Evolutionary conservation across 176 grass and related monocot genomes (phyloP).

Genomic region (Raddia distichophylla): DNA sequence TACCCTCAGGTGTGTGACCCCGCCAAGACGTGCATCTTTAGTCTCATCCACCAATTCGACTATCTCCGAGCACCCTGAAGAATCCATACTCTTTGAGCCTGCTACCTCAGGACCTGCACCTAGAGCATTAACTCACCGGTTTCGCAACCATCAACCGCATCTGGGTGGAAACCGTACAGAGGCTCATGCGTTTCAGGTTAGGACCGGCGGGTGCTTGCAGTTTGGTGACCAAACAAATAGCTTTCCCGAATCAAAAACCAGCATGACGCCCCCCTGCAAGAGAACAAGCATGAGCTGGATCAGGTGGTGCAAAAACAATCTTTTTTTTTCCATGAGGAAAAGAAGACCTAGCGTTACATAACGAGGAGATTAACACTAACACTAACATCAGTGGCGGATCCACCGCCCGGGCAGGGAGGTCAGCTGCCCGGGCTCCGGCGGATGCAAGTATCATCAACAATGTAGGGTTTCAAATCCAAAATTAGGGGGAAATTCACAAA

Average conservation of each 20-base stretch:
- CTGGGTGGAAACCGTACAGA: slow-evolving; percentile 13
- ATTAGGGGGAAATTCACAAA: too few relatives aligned
- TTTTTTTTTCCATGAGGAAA: neutral
- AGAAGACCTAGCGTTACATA: neutral
- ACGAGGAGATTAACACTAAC: neutral
- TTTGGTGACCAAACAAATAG: slow-evolving; percentile 17
- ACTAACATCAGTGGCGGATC: too few relatives aligned
- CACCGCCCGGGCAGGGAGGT: too few relatives aligned
- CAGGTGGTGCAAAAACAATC: neutral
- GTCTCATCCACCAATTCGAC: slow-evolving; percentile 70
- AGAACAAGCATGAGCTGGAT: slow-evolving; percentile 17
- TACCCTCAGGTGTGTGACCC: slow-evolving; percentile 60
- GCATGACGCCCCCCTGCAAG: slow-evolving; percentile 45
- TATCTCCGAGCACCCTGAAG: slow-evolving; percentile 83
- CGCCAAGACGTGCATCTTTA: slow-evolving; percentile 44
- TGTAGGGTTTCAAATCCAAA: too few relatives aligned
- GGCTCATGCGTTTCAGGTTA: slow-evolving; percentile 41
- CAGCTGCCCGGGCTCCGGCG: too few relatives aligned
- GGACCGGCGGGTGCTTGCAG: neutral
- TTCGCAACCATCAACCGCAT: slow-evolving; percentile 23
- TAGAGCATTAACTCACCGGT: neutral
- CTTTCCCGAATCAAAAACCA: slow-evolving; percentile 27
- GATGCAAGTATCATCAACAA: too few relatives aligned
- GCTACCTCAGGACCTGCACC: slow-evolving; percentile 19
- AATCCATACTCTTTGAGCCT: slow-evolving; percentile 51